Percentiles rank a stretch among this genome's conserved stretches.
These are phyloP conservation scores for Tricholomella constricta DNA, from an alignment of 768 basidiomycete genomes.

Conservation along the genomic window DNA sequence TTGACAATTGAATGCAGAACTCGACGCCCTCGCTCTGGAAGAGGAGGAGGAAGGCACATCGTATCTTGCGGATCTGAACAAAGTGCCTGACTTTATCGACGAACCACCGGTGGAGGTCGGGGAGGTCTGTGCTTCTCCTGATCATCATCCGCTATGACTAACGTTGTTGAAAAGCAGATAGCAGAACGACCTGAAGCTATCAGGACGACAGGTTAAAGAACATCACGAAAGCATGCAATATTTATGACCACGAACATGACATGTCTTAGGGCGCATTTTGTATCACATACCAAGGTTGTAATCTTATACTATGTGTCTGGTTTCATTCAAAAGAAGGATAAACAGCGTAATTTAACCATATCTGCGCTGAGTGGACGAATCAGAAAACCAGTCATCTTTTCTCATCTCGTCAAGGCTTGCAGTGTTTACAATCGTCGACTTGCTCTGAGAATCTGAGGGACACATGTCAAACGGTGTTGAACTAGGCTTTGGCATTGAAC, in stretches of 20 bases:
- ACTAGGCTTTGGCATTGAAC: slow-evolving; percentile 25
- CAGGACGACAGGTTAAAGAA: slow-evolving; percentile 46
- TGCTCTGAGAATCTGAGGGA: slow-evolving; percentile 75
- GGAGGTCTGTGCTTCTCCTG: slow-evolving; percentile 47
- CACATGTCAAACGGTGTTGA: neutral
- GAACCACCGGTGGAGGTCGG: slow-evolving; percentile 73
- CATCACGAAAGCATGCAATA: slow-evolving; percentile 5
- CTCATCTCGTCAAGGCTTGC: slow-evolving; percentile 61
- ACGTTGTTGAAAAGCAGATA: slow-evolving; percentile 31
- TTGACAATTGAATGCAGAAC: slow-evolving; percentile 54
- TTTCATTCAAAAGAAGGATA: neutral
- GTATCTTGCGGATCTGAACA: slow-evolving; percentile 85
- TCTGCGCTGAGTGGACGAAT: slow-evolving; percentile 49
- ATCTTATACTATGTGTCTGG: slow-evolving; percentile 8
- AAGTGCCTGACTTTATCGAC: slow-evolving; percentile 91
- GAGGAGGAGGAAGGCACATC: slow-evolving; percentile 89
- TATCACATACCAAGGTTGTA: slow-evolving; percentile 15
- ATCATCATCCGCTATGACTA: neutral
- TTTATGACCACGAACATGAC: slow-evolving; percentile 10
- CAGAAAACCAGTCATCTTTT: slow-evolving; percentile 80
- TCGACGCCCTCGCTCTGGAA: slow-evolving; percentile 92
- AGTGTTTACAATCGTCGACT: slow-evolving; percentile 78
- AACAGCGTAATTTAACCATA: slow-evolving; percentile 54
- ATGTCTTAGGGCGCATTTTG: slow-evolving; percentile 9
- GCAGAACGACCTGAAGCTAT: slow-evolving; percentile 53